Conservation (phyloP, 192 early-diverging fungal genomes). For the Dissophora ornata region DNA sequence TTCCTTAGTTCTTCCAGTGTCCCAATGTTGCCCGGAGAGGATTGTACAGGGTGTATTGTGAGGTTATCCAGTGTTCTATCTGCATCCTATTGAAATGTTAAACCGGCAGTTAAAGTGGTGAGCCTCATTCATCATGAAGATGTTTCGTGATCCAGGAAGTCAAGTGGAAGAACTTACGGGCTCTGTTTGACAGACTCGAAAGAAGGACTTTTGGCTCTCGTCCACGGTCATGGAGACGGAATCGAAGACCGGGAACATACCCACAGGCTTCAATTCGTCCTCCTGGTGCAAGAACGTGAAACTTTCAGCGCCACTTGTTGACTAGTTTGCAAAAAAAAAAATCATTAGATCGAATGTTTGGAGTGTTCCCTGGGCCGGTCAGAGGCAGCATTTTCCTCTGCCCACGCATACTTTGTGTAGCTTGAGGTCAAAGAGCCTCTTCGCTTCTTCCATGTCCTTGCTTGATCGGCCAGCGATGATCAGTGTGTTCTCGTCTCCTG, state of each 20-base stretch:
- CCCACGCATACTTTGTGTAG: conserved; percentile 14
- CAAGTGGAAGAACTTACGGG: conserved; percentile 15
- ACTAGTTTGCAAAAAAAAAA: background rate
- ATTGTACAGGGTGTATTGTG: conserved; percentile 12
- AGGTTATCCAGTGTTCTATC: background rate
- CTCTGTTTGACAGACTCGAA: conserved; percentile 24
- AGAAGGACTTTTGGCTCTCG: conserved; percentile 30
- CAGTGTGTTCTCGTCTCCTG: conserved; percentile 10
- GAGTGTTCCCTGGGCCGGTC: too few relatives aligned
- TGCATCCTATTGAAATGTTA: background rate
- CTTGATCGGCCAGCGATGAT: conserved; percentile 29
- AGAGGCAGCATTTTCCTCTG: too few relatives aligned
- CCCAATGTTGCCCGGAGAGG: conserved; percentile 13
- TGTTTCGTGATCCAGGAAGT: too few relatives aligned
- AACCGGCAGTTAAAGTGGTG: too few relatives aligned
- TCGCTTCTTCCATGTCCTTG: conserved; percentile 39
- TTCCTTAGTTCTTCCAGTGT: conserved; percentile 7
- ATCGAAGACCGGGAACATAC: conserved; percentile 43
- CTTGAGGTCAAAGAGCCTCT: conserved; percentile 42
- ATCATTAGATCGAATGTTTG: too few relatives aligned
- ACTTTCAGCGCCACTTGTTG: background rate
- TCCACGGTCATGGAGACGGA: conserved; percentile 23
- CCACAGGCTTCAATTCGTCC: conserved; percentile 17
- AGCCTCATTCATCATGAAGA: too few relatives aligned
- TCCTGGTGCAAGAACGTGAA: conserved; percentile 26